Conservation (phyloP, 495 filamentous ascomycete genomes). For the Hypoxylon intermedium region DNA sequence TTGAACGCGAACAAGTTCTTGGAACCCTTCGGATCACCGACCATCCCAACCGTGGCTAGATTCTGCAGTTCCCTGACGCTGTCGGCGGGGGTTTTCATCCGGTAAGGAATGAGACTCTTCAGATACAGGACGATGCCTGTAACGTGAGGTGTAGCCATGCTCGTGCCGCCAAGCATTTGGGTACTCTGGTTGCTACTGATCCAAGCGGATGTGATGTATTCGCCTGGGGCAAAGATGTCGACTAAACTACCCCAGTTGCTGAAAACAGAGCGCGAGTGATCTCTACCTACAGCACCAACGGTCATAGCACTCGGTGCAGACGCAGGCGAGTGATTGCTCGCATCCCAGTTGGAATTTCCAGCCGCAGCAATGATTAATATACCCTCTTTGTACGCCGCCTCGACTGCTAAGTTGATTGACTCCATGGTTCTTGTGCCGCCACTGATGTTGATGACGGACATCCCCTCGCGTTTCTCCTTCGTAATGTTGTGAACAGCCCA, state of each 20-base stretch:
- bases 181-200: slow-evolving; percentile 51
- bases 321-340: slow-evolving; percentile 55
- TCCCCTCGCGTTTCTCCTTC: slow-evolving; percentile 39
- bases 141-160: slow-evolving; percentile 50
- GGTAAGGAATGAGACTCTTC: slow-evolving; percentile 31
- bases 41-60: slow-evolving; percentile 11
- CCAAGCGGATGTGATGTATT: slow-evolving; percentile 58
- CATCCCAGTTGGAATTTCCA: slow-evolving; percentile 54
- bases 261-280: slow-evolving; percentile 57
- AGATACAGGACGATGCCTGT: slow-evolving; percentile 29
- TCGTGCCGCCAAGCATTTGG: slow-evolving; percentile 35
- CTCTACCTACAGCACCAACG: slow-evolving; percentile 59
- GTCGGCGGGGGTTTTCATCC: slow-evolving; percentile 18
- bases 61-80: slow-evolving; percentile 16
- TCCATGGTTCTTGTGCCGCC: slow-evolving; percentile 54
- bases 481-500: slow-evolving; percentile 59
- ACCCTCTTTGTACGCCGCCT: slow-evolving; percentile 53
- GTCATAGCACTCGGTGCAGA: slow-evolving; percentile 63
- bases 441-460: slow-evolving; percentile 57
- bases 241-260: slow-evolving; percentile 66
- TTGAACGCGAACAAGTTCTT: slow-evolving; percentile 28
- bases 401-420: slow-evolving; percentile 58
- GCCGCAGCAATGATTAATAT: slow-evolving; percentile 59
- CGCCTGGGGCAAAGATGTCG: slow-evolving; percentile 67
- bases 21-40: slow-evolving; percentile 16